These are phyloP conservation scores for Suhomyces anneliseae DNA, from an alignment of 1,139 yeast genomes.

Conservation along the genomic window DNA sequence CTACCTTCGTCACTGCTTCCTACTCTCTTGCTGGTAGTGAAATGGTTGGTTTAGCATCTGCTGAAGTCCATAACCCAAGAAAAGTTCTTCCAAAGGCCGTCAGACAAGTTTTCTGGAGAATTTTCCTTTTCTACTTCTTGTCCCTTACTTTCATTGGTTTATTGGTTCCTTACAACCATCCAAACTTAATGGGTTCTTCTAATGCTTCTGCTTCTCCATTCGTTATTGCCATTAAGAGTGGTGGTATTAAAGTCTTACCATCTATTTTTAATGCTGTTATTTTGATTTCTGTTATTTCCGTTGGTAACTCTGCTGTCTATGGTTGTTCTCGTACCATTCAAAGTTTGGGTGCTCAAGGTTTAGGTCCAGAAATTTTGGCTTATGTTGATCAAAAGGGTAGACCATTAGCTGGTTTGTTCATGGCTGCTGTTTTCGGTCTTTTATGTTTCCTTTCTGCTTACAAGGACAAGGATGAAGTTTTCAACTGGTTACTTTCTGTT, in stretches of 20 bases:
- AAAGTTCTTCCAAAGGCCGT: slow-evolving; percentile 42
- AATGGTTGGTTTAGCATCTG: slow-evolving; percentile 80
- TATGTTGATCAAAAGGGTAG: slow-evolving; percentile 45
- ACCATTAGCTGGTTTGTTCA: slow-evolving; percentile 41
- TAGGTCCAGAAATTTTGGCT: slow-evolving; percentile 36
- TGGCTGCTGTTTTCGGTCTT: slow-evolving; percentile 38
- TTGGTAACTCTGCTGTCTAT: slow-evolving; percentile 47
- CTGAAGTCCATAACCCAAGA: slow-evolving; percentile 72
- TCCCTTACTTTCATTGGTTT: slow-evolving; percentile 41
- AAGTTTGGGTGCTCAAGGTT: slow-evolving; percentile 41
- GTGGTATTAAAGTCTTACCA: slow-evolving; percentile 43
- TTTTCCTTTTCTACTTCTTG: slow-evolving; percentile 40
- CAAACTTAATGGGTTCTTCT: slow-evolving; percentile 32
- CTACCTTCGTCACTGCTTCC: slow-evolving; percentile 84
- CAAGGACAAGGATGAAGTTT: slow-evolving; percentile 36
- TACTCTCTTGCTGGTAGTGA: slow-evolving; percentile 86
- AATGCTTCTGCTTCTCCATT: slow-evolving; percentile 43
- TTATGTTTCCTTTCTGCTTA: slow-evolving; percentile 45
- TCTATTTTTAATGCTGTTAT: slow-evolving; percentile 46
- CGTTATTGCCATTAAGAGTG: slow-evolving; percentile 44
- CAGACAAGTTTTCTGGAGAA: slow-evolving; percentile 46
- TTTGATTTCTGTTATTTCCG: slow-evolving; percentile 42
- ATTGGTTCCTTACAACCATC: slow-evolving; percentile 35
- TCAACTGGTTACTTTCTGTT: slow-evolving; percentile 43
- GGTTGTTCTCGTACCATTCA: slow-evolving; percentile 46